Conservation (phyloP, 78 protist species). For the Isochrysis galbana region DNA sequence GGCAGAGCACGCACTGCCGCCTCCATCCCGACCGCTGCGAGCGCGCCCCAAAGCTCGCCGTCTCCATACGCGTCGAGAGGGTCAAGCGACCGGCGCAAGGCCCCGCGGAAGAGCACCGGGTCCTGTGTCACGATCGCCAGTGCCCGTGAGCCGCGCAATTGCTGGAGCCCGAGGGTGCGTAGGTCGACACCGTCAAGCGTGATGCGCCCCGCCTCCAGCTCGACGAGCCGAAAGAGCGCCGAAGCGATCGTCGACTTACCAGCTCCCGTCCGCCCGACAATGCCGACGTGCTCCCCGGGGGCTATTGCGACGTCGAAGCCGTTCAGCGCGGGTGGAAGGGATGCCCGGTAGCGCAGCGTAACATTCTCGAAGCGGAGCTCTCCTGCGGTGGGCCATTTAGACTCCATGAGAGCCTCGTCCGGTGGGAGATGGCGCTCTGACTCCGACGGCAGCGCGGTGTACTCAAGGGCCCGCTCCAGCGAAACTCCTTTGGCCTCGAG, state of each 20-base stretch:
- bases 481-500: conserved; percentile 31
- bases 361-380: background rate
- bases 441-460: conserved; percentile 34
- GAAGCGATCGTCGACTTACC: conserved; percentile 36
- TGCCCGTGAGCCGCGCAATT: conserved; percentile 40
- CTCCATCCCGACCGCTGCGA: conserved; percentile 54
- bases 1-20: background rate
- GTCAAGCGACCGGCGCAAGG: conserved; percentile 41
- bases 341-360: conserved; percentile 28
- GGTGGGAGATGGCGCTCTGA: background rate
- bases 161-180: background rate
- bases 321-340: background rate
- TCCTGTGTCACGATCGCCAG: conserved; percentile 37
- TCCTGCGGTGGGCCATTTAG: conserved; percentile 40
- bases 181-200: conserved; percentile 59
- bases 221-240: conserved; percentile 47
- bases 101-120: conserved; percentile 41
- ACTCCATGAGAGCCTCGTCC: background rate
- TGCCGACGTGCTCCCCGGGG: conserved; percentile 24
- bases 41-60: conserved; percentile 64
- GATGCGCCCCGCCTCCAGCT: conserved; percentile 32
- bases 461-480: conserved; percentile 19
- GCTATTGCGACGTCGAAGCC: conserved; percentile 6
- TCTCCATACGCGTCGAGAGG: conserved; percentile 62
- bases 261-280: conserved; percentile 47